Conservation (phyloP, 192 early-diverging fungal genomes). For the Powellomyces hirtus region DNA sequence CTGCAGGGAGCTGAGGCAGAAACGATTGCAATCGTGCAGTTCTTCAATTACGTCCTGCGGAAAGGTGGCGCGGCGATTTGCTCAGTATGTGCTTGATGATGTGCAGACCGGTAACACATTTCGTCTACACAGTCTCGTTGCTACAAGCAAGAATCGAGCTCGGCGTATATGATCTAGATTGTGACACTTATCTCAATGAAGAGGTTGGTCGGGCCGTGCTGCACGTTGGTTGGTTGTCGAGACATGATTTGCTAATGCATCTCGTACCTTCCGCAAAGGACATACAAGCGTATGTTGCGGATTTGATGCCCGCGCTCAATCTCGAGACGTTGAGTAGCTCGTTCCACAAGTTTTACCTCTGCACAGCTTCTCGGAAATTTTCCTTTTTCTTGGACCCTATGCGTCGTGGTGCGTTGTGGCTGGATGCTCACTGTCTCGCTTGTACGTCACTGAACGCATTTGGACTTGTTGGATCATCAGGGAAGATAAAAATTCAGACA, state of each 20-base stretch:
- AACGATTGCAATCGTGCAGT: conserved; percentile 33
- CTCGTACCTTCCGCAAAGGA: conserved; percentile 23
- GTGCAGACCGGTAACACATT: background rate
- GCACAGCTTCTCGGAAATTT: conserved; percentile 51
- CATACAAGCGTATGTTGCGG: conserved; percentile 41
- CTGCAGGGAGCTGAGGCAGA: conserved; percentile 30
- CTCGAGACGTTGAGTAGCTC: conserved; percentile 26
- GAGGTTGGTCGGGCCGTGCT: conserved; percentile 28
- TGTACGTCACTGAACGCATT: no score
- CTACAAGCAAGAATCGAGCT: conserved; percentile 48
- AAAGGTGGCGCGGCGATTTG: no score
- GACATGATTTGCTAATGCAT: background rate
- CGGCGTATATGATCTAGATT: conserved; percentile 41
- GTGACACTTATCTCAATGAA: conserved; percentile 47
- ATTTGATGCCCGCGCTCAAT: conserved; percentile 47
- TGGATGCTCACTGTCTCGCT: no score
- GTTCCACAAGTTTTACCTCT: conserved; percentile 48
- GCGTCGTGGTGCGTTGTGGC: conserved; percentile 39
- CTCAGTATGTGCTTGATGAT: background rate
- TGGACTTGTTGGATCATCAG: no score
- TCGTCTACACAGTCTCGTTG: conserved; percentile 36
- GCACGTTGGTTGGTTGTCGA: background rate
- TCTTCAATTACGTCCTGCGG: conserved; percentile 46
- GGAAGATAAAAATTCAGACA: conserved; percentile 43
- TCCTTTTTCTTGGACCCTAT: conserved; percentile 52